Percentiles rank a stretch among this genome's conserved stretches.
These are phyloP conservation scores for Coffea humblotiana DNA, from an alignment of 305 asterid species.

Conservation along the genomic window DNA sequence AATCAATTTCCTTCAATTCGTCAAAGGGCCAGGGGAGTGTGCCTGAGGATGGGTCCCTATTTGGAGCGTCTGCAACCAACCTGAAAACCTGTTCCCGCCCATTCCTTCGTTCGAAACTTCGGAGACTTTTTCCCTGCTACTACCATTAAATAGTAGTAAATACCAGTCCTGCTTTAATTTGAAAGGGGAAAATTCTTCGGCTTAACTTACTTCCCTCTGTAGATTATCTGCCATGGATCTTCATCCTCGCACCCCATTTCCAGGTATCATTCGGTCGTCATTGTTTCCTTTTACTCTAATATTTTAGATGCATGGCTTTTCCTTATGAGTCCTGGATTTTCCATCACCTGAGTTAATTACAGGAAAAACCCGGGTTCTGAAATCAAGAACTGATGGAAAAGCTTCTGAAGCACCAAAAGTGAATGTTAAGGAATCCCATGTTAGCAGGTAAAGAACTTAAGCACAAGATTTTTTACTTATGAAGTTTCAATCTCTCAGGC, in stretches of 20 bases:
- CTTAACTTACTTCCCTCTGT: neutral
- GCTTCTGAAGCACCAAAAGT: conserved; percentile 37
- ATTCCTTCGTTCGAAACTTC: no score
- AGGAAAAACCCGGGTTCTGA: conserved; percentile 48
- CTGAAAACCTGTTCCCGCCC: neutral
- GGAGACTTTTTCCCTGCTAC: no score
- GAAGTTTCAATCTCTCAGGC: neutral
- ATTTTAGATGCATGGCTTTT: neutral
- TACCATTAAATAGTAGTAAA: no score
- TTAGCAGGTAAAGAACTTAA: conserved; percentile 33
- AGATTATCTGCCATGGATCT: conserved; percentile 37
- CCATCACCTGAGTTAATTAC: conserved; percentile 14
- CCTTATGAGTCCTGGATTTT: neutral
- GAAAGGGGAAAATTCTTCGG: no score
- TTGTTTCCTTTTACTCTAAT: neutral
- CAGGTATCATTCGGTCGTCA: conserved; percentile 35
- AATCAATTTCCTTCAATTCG: no score
- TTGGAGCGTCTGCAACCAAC: neutral
- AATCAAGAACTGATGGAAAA: conserved; percentile 34
- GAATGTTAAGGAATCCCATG: conserved; percentile 33
- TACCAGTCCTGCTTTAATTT: no score
- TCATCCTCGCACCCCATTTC: conserved; percentile 50
- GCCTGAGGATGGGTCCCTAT: neutral
- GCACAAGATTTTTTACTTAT: neutral
- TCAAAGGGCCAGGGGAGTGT: neutral